Conservation (phyloP, 176 grass and related monocot genomes). For the Ampelocalamus luodianensis region DNA sequence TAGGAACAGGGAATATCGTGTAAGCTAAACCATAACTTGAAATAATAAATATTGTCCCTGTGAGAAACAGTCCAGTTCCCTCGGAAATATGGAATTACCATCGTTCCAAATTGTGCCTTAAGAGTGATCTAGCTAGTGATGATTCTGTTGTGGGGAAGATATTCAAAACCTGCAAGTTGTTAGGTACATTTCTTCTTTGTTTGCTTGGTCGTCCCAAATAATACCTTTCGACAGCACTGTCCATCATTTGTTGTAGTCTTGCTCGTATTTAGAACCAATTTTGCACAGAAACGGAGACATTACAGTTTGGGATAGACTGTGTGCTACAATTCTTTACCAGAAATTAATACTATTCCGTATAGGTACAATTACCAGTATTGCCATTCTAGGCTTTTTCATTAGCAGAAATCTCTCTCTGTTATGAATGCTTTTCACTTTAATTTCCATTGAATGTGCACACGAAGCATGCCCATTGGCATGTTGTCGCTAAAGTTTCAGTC, state of each 20-base stretch:
- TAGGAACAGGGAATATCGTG: neutral
- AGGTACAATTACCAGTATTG: neutral
- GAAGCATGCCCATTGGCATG: too few species aligned
- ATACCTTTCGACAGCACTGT: neutral
- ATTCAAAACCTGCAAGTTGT: neutral
- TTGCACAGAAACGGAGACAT: neutral
- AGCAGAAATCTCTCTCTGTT: neutral
- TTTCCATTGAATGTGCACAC: too few species aligned
- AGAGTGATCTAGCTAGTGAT: neutral
- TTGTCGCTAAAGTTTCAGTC: too few species aligned
- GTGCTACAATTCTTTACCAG: neutral
- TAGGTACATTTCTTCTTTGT: neutral
- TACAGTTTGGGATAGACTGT: neutral
- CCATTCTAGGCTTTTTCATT: neutral
- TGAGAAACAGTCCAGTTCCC: too few species aligned
- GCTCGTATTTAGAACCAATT: neutral
- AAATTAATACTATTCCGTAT: neutral
- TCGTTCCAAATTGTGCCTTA: neutral
- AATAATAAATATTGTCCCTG: neutral
- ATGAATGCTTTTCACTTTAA: too few species aligned
- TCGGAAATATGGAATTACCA: neutral
- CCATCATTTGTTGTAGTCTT: neutral
- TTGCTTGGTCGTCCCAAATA: neutral
- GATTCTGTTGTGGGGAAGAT: neutral
- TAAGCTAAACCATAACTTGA: neutral